phyloP scores from a whole-genome alignment of 257 asterid genomes.

The Echites panduratus region DNA sequence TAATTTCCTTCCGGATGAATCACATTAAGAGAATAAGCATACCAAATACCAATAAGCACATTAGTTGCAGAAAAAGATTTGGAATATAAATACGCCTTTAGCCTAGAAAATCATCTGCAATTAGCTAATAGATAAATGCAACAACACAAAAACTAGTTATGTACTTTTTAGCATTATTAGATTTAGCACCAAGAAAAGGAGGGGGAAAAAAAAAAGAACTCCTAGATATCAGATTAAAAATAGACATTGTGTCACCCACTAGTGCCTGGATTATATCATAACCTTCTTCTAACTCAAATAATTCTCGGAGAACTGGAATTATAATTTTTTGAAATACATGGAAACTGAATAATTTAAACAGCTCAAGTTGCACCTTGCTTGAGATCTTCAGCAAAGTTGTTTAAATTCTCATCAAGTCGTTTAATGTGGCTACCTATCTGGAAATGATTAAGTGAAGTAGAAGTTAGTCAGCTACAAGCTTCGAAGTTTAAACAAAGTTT shows the following conservation, averaged over 20 bases:
- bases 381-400: conserved; percentile 88
- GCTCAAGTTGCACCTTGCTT: conserved; percentile 64
- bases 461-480: conserved; percentile 11
- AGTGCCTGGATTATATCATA: neutral
- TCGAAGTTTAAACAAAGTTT: neutral
- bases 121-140: neutral
- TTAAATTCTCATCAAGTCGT: conserved; percentile 93
- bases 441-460: conserved; percentile 20
- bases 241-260: neutral
- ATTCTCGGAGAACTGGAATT: neutral
- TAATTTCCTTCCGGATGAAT: conserved; percentile 73
- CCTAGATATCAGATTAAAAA: neutral
- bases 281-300: neutral
- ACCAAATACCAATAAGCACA: neutral
- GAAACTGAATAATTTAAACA: conserved; percentile 12
- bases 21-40: conserved; percentile 4
- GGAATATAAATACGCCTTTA: no score
- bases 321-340: neutral
- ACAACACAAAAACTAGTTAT: neutral
- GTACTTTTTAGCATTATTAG: neutral
- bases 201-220: neutral
- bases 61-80: no score
- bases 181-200: neutral
- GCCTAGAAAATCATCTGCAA: no score
- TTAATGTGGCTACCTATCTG: conserved; percentile 96